phyloP scores from a whole-genome alignment of 306 rosid genomes.

The Fragaria iinumae region DNA sequence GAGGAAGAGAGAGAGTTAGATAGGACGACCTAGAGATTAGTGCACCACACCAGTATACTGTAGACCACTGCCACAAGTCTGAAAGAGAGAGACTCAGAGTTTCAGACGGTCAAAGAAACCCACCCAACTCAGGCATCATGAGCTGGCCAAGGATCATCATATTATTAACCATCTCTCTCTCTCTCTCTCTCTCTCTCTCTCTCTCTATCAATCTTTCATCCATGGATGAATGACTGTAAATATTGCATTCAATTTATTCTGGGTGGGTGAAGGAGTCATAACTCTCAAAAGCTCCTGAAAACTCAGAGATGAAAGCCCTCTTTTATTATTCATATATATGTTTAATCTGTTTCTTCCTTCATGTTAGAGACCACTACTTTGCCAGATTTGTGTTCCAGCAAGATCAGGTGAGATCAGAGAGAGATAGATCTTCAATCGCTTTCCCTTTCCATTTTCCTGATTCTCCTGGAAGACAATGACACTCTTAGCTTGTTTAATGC shows the following conservation, averaged over 20 bases:
- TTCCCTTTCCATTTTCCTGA: conserved; percentile 61
- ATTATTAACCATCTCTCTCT: not conserved
- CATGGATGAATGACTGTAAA: not conserved
- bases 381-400: conserved; percentile 50
- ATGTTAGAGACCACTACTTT: conserved; percentile 13
- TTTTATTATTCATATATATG: conserved; percentile 4
- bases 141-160: conserved; percentile 24
- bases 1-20: not conserved
- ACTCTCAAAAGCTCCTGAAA: conserved; percentile 14
- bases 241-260: not conserved
- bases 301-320: conserved; percentile 3
- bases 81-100: not conserved
- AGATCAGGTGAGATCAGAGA: conserved; percentile 18
- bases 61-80: conserved; percentile 11
- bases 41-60: conserved; percentile 28
- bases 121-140: conserved; percentile 23
- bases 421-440: conserved; percentile 57
- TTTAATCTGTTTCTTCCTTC: conserved; percentile 22
- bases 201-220: not conserved
- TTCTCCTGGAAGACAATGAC: conserved; percentile 73
- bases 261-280: not conserved
- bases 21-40: conserved; percentile 24
- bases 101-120: conserved; percentile 27
- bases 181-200: not conserved
- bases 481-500: conserved; percentile 9